Evolutionary conservation across 116 monocot genomes (phyloP), one percentile per base, ranked within the genome.

Genomic region (Trichopus zeylanicus): DNA sequence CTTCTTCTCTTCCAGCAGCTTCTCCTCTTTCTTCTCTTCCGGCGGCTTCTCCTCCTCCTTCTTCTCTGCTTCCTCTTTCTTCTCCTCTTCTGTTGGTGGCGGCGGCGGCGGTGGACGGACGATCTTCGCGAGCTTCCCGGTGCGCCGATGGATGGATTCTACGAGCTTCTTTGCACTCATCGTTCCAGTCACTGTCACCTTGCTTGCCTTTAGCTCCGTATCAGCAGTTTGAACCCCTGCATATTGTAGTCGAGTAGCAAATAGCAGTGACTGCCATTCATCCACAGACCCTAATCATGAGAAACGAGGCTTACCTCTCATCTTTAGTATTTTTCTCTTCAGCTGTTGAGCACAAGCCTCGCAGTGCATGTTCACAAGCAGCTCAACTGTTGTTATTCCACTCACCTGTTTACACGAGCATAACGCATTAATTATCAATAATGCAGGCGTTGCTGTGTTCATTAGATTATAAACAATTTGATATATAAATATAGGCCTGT

Each of bases 311-410:
- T 53, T 62, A 93, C 93, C 93, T 75, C 70, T 77, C 75, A 93
- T 88, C 68, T 92, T 87, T 12, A 84, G 72, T 4, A 92, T 78
- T 65, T 70, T 92, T 65, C 47, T 81, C 27, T 63, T 66, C 6
- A 90, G 81, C 32, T 90, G 90, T 46, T 79, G 78, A 22, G 85
- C 81, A 62, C 90, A 90, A 1, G 90, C 90, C 61, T 90, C 85
- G 47, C 92, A 83, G 73, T 86, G 86, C 84, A 83, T 87, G 87
- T 78, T 83, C 24, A 86, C 87, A 7, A 60, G 67, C 12, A 92
- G 73, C 58, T 87, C 86, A 46, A 79, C 78, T 33, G 83, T 83
- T 11, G 56, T 48, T 21, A 80, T 25, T 57, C 54, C 80, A 63
- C 66, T 51, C 19, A 67, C 80, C 86, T 86, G 66, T 34, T 26